These are phyloP conservation scores for Pisolithus microcarpus DNA, from an alignment of 768 basidiomycete genomes.

Conservation along the genomic window DNA sequence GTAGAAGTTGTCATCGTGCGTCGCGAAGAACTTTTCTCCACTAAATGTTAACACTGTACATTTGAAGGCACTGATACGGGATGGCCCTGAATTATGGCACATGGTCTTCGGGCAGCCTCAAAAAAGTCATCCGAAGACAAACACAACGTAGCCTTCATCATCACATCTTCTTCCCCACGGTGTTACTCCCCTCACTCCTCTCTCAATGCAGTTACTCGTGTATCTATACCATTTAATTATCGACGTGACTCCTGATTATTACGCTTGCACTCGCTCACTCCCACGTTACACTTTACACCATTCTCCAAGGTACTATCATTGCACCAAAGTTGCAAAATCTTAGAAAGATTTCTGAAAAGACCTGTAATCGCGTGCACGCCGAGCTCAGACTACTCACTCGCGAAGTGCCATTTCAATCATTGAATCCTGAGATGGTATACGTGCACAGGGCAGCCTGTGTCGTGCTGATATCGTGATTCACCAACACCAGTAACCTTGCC, in stretches of 20 bases:
- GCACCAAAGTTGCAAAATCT: too few species aligned
- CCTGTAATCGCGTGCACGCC: too few species aligned
- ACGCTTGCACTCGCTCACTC: too few species aligned
- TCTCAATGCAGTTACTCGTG: background rate
- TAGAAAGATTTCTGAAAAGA: too few species aligned
- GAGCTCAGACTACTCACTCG: too few species aligned
- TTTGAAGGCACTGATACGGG: constrained; percentile 62
- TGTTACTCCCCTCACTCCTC: background rate
- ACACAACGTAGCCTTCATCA: background rate
- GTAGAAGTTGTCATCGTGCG: constrained; percentile 90
- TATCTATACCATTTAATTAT: constrained; percentile 3
- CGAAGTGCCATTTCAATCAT: too few species aligned
- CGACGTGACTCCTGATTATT: background rate
- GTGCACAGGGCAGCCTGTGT: too few species aligned
- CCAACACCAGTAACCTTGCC: too few species aligned
- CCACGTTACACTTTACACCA: too few species aligned
- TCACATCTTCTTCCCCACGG: background rate
- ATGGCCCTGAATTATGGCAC: constrained; percentile 70
- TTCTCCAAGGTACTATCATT: too few species aligned
- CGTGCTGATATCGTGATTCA: too few species aligned
- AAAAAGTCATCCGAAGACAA: constrained; percentile 4
- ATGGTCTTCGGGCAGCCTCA: constrained; percentile 29
- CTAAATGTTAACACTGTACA: background rate
- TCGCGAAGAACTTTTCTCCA: constrained; percentile 1
- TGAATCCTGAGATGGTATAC: too few species aligned